phyloP scores from a whole-genome alignment of 345 rosid genomes.

The Cochlearia excelsa region DNA sequence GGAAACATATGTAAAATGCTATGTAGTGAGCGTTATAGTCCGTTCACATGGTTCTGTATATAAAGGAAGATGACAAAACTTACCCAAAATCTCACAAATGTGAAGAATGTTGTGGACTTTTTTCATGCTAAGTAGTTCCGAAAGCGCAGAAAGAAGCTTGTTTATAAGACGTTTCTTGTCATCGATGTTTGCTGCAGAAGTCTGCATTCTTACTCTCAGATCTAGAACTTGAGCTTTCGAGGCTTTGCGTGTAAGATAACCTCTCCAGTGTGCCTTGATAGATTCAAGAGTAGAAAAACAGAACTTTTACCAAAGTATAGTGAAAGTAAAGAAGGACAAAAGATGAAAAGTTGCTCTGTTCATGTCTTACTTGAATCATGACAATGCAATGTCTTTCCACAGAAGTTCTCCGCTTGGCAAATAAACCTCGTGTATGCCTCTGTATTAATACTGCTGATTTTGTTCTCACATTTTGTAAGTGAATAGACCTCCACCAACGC shows the following conservation, averaged over 20 bases:
- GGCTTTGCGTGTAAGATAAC: constrained; percentile 64
- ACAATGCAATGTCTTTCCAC: constrained; percentile 46
- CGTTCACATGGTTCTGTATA: constrained; percentile 9
- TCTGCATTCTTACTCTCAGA: constrained; percentile 61
- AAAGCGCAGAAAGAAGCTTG: constrained; percentile 71
- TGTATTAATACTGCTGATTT: constrained; percentile 59
- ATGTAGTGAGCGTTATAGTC: constrained; percentile 3
- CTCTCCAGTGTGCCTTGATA: constrained; percentile 78
- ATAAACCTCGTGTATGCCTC: constrained; percentile 52
- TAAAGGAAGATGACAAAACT: constrained; percentile 25
- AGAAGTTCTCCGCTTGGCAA: constrained; percentile 47
- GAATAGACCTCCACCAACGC: constrained; percentile 75
- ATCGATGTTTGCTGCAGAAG: constrained; percentile 74
- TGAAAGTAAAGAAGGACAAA: background rate
- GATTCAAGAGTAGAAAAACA: constrained; percentile 8
- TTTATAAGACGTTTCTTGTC: constrained; percentile 75
- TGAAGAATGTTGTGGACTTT: constrained; percentile 81
- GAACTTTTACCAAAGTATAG: background rate
- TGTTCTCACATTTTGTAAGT: constrained; percentile 44
- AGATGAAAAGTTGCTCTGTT: constrained; percentile 7
- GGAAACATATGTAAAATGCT: background rate
- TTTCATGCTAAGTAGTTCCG: constrained; percentile 67
- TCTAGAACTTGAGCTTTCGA: constrained; percentile 56
- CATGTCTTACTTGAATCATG: constrained; percentile 64
- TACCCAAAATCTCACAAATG: constrained; percentile 75